These are phyloP conservation scores for Mycosphaerella arachidis DNA, from an alignment of 2,329 filamentous ascomycete species.

Conservation along the genomic window DNA sequence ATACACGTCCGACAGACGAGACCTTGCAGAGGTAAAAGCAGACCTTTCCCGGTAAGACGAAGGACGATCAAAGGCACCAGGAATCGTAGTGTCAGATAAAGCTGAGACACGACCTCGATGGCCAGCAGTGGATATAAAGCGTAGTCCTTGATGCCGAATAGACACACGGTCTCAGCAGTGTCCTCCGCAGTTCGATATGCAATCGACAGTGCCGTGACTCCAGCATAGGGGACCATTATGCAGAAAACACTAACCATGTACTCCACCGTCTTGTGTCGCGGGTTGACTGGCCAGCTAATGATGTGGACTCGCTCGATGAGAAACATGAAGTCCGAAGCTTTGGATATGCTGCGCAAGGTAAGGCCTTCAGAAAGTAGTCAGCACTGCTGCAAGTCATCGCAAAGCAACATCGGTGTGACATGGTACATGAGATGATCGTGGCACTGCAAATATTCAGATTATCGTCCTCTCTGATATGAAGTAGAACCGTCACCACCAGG, in stretches of 20 bases:
- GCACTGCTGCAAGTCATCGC: background rate
- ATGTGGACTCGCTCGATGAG: conserved; percentile 10
- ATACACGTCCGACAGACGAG: conserved; percentile 8
- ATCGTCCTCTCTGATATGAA: conserved; percentile 3
- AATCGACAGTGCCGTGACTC: conserved; percentile 1
- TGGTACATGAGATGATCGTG: conserved; percentile 8
- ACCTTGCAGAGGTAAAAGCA: conserved; percentile 2
- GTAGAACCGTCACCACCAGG: conserved; percentile 3
- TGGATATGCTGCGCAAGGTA: conserved; percentile 1
- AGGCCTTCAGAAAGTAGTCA: conserved; percentile 1
- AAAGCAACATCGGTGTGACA: background rate
- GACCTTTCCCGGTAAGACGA: conserved; percentile 5
- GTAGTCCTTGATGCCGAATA: conserved; percentile 5
- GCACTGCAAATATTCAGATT: conserved; percentile 1
- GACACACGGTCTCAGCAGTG: background rate
- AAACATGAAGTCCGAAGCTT: conserved; percentile 5
- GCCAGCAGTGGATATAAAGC: conserved; percentile 3
- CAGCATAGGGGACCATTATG: conserved; percentile 4
- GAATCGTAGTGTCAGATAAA: conserved; percentile 9
- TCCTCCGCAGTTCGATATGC: background rate
- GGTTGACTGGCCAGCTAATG: conserved; percentile 2
- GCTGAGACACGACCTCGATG: conserved; percentile 3
- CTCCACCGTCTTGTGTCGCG: conserved; percentile 2
- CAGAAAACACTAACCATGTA: conserved; percentile 1
- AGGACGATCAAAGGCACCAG: conserved; percentile 6